phyloP scores from a whole-genome alignment of 306 rosid genomes.

The Crotalaria pallida region DNA sequence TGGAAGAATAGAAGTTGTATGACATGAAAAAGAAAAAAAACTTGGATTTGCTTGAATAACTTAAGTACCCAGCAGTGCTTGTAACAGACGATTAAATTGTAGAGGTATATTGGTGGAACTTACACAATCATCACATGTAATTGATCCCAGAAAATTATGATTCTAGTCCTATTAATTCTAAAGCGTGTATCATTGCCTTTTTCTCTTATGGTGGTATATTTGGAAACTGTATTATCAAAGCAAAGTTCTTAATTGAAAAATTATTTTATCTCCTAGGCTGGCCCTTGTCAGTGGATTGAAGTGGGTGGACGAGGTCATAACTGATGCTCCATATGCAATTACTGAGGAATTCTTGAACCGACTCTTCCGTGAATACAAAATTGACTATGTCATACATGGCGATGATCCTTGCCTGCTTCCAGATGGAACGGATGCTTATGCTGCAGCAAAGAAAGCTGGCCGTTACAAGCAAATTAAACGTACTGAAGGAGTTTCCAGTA shows the following conservation, averaged over 20 bases:
- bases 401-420: conserved; percentile 99
- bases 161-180: conserved; percentile 1
- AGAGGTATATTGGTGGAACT: not conserved
- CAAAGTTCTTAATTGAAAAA: not conserved
- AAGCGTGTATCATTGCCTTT: not conserved
- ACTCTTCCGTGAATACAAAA: conserved; percentile 89
- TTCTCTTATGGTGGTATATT: not conserved
- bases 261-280: conserved; percentile 45
- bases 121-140: not conserved
- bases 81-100: not conserved
- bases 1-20: not conserved
- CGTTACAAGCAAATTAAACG: conserved; percentile 99
- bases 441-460: conserved; percentile 90
- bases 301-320: conserved; percentile 98
- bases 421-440: conserved; percentile 99
- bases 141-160: not conserved
- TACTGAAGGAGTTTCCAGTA: conserved; percentile 99
- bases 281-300: conserved; percentile 94
- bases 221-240: not conserved
- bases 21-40: not conserved
- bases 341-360: conserved; percentile 84
- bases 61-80: not conserved
- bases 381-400: conserved; percentile 96
- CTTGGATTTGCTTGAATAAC: not conserved
- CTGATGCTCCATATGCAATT: conserved; percentile 94